Evolutionary conservation across 1,139 yeast genomes (phyloP).

Genomic region (Chernovozyma sophiae-reginae): DNA sequence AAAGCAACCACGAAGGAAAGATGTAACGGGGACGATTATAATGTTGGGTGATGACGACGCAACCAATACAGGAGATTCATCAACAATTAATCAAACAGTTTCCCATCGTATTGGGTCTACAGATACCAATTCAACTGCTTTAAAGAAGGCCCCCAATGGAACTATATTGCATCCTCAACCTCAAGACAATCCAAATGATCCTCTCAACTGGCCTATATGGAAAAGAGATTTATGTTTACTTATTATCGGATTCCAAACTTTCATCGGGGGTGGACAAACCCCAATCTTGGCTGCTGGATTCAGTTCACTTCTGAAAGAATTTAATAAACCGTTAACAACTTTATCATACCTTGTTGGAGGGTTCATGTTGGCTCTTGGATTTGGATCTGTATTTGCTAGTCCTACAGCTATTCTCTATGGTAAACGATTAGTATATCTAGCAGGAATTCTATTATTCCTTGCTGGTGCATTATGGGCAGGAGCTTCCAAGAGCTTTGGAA

Average conservation of each 20-base stretch:
- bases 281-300: constrained; percentile 61
- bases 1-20: constrained; percentile 33
- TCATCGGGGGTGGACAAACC: constrained; percentile 61
- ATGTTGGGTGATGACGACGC: constrained; percentile 29
- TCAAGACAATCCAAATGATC: constrained; percentile 71
- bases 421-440: constrained; percentile 52
- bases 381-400: constrained; percentile 55
- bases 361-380: constrained; percentile 55
- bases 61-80: constrained; percentile 8
- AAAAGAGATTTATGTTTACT: constrained; percentile 51
- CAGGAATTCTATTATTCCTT: constrained; percentile 46
- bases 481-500: constrained; percentile 42
- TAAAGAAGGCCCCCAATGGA: constrained; percentile 48
- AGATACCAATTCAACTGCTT: constrained; percentile 7
- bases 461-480: constrained; percentile 58
- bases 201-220: constrained; percentile 69
- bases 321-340: constrained; percentile 36
- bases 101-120: constrained; percentile 1
- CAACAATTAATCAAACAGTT: constrained; percentile 6
- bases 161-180: constrained; percentile 71
- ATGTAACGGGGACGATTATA: constrained; percentile 46
- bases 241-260: constrained; percentile 55
- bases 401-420: constrained; percentile 60
- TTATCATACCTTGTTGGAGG: constrained; percentile 57
- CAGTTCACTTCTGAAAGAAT: constrained; percentile 37